phyloP scores from a whole-genome alignment of 1,284 basidiomycete species.

The Microbotryum scabiosae region DNA sequence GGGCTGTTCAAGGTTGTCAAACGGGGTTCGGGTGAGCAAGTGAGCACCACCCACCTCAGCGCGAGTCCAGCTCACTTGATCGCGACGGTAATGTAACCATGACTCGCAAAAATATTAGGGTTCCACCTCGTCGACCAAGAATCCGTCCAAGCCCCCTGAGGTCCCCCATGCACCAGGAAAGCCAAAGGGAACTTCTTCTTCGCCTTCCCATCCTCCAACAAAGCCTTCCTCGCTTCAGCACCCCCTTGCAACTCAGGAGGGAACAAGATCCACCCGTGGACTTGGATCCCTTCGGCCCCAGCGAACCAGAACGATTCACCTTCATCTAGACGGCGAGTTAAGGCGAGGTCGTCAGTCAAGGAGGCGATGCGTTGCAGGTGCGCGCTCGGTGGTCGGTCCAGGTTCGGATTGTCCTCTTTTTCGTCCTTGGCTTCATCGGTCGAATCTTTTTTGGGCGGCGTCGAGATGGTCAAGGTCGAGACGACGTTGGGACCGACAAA shows the following conservation, averaged over 20 bases:
- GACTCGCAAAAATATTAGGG: constrained; percentile 50
- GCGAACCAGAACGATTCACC: constrained; percentile 79
- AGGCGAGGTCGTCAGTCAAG: constrained; percentile 46
- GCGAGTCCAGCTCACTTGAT: constrained; percentile 73
- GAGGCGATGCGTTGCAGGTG: constrained; percentile 12
- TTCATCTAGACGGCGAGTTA: constrained; percentile 47
- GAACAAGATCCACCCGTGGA: constrained; percentile 75
- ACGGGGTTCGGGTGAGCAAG: constrained; percentile 56
- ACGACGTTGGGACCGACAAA: constrained; percentile 65
- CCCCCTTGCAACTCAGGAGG: constrained; percentile 56
- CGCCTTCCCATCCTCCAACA: not conserved
- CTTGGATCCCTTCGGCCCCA: constrained; percentile 59
- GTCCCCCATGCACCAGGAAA: constrained; percentile 66
- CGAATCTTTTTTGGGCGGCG: constrained; percentile 42
- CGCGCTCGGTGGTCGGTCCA: not conserved
- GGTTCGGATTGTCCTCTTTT: constrained; percentile 29
- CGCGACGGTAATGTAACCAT: constrained; percentile 69
- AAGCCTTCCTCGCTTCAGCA: constrained; percentile 45
- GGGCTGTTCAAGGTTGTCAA: constrained; percentile 66
- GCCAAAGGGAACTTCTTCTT: constrained; percentile 63
- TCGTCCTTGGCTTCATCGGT: constrained; percentile 17
- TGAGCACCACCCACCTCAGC: constrained; percentile 54
- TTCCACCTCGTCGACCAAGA: constrained; percentile 79
- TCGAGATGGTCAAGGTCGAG: constrained; percentile 43
- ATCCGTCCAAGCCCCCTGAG: constrained; percentile 66